Evolutionary conservation across 2,329 filamentous ascomycete genomes (phyloP), one percentile per base, ranked within the genome.

Genomic region (Lecanoromycetidae sp.): DNA sequence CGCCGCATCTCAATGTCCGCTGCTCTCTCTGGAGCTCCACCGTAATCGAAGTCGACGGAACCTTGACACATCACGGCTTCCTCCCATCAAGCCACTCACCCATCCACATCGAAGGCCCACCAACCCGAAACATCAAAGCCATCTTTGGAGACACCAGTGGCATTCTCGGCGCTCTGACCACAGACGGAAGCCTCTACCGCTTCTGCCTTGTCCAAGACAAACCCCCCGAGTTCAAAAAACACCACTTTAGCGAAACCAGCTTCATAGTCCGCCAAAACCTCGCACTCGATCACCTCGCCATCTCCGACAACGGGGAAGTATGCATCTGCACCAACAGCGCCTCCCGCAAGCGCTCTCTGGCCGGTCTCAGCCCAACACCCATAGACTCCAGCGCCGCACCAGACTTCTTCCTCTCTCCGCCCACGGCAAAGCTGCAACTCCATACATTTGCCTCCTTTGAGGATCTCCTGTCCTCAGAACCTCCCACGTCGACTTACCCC

Each of bases 71-170:
- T 26, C 20, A 34, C n/a, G 50, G 50, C 22, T 52, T 40, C 26
- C 46, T 26, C 19, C 22, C 27, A 15, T 40, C 40, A 30, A 37
- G 27, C 17, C 20, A 27, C 13, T 22, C 5, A 5, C 34, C 37
- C 13, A 29, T 19, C n/a, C 15, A 22, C 6, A 41, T 51, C 37
- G 41, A 39, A 1, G 34, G 35, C 25, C 35, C 29, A 35, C 35
- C 26, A 19, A 27, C 39, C 10, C 37, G 32, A 36, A 45, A 42
- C 23, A 35, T 52, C 8, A 44, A 34, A 23, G 27, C n/a, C 9
- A 20, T 52, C 2, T 52, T 50, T 17, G 51, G 51, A 29, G 51
- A 52, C 32, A 30, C 37, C 7, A 45, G 32, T 19, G 51, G 51
- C 26, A 33, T 48, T 12, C 34, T 50, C 17, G 51, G 51, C 25